Percentiles rank a stretch among this genome's conserved stretches.
Evolutionary conservation across 23 red algal genomes (phyloP).

Genomic region (Chondrus crispus): DNA sequence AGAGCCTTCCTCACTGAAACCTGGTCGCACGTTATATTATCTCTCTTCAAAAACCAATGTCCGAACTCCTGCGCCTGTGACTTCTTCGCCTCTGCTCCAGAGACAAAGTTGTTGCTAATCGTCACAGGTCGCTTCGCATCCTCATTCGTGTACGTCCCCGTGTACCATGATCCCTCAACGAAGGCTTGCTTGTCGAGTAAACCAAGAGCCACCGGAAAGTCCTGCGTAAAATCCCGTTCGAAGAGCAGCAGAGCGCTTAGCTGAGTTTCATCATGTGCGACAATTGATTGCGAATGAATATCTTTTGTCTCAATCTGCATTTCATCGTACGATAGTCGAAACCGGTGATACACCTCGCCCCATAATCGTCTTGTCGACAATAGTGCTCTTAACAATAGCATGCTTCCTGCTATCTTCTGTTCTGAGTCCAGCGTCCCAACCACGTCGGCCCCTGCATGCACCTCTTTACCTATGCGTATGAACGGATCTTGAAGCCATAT

Average conservation of each 20-base stretch:
- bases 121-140: constrained; percentile 46
- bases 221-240: constrained; percentile 12
- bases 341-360: constrained; percentile 50
- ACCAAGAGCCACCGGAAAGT: constrained; percentile 47
- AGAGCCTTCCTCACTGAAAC: background rate
- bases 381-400: constrained; percentile 35
- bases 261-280: background rate
- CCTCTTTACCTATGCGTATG: constrained; percentile 17
- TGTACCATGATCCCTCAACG: constrained; percentile 69
- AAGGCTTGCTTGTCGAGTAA: constrained; percentile 50
- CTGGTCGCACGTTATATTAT: constrained; percentile 32
- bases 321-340: constrained; percentile 38
- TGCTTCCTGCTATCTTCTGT: constrained; percentile 65
- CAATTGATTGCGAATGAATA: background rate
- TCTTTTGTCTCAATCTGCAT: background rate
- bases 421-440: constrained; percentile 68
- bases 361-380: constrained; percentile 46
- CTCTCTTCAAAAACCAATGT: constrained; percentile 67
- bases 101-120: constrained; percentile 81
- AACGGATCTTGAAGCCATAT: constrained; percentile 66
- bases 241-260: constrained; percentile 43
- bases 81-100: constrained; percentile 59
- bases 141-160: constrained; percentile 29
- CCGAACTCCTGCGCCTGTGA: constrained; percentile 19
- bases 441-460: constrained; percentile 49